Percentiles rank a stretch among this genome's conserved stretches.
Conservation (phyloP, 768 basidiomycete species). For the Tremella fuciformis region DNA sequence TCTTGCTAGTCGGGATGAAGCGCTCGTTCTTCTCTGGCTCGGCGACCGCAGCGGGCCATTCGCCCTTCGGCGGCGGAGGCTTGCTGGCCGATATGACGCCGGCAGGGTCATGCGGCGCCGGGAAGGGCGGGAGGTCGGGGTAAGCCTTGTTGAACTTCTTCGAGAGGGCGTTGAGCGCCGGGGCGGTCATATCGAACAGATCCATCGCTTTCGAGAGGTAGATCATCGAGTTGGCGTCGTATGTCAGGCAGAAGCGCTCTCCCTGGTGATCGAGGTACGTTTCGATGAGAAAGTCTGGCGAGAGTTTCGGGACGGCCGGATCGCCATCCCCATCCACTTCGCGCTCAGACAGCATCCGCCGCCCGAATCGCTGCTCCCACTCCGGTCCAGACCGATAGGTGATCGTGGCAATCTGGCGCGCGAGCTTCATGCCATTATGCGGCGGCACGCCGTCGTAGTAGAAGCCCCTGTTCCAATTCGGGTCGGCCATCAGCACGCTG, state of each 20-base stretch:
- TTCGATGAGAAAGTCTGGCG: conserved; percentile 97
- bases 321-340: conserved; percentile 29
- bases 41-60: conserved; percentile 6
- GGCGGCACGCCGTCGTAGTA: conserved; percentile 95
- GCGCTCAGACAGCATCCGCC: conserved; percentile 54
- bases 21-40: conserved; percentile 37
- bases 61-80: conserved; percentile 39
- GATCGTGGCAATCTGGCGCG: conserved; percentile 97
- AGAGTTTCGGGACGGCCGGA: conserved; percentile 65
- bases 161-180: conserved; percentile 67
- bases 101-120: conserved; percentile 41
- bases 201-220: conserved; percentile 99
- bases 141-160: conserved; percentile 43
- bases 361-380: conserved; percentile 97
- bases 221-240: conserved; percentile 97
- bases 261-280: conserved; percentile 98
- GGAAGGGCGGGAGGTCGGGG: conserved; percentile 43
- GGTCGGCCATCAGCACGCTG: conserved; percentile 98
- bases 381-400: conserved; percentile 98
- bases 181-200: conserved; percentile 86
- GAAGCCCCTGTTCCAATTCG: conserved; percentile 98
- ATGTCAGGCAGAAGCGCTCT: conserved; percentile 95
- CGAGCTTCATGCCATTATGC: conserved; percentile 97
- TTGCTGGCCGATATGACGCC: conserved; percentile 29
- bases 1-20: conserved; percentile 53